These are phyloP conservation scores for Teratosphaeria zuluensis DNA, from an alignment of 2,329 filamentous ascomycete genomes.

Conservation along the genomic window DNA sequence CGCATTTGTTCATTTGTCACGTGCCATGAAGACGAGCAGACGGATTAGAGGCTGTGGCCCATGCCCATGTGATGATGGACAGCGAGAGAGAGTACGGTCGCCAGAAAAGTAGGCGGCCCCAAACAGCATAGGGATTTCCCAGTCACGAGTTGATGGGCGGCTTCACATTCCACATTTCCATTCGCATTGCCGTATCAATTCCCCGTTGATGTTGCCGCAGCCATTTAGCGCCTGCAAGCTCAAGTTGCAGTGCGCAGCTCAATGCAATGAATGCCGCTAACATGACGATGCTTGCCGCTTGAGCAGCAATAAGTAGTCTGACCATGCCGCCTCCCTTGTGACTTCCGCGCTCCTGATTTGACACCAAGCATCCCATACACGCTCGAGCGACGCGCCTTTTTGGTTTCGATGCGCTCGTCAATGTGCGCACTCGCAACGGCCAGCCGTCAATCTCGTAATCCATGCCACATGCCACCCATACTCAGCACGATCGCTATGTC, in stretches of 20 bases:
- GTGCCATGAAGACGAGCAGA: too few relatives aligned
- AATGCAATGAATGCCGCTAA: background rate
- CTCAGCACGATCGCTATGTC: background rate
- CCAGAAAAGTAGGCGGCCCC: too few relatives aligned
- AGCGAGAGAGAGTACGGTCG: too few relatives aligned
- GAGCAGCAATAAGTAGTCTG: background rate
- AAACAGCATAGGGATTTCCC: too few relatives aligned
- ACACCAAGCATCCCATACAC: too few relatives aligned
- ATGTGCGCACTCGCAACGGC: background rate
- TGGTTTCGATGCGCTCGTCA: too few relatives aligned
- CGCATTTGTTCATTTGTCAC: too few relatives aligned
- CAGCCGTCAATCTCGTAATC: background rate
- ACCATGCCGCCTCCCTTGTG: too few relatives aligned
- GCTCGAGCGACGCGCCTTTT: too few relatives aligned
- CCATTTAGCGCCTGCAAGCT: background rate
- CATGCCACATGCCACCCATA: background rate
- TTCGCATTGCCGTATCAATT: background rate
- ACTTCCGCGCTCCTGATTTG: too few relatives aligned
- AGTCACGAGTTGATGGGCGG: background rate
- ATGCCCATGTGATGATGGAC: too few relatives aligned
- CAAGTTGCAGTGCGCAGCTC: background rate
- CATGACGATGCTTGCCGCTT: background rate
- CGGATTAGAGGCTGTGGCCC: too few relatives aligned
- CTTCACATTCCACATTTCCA: background rate
- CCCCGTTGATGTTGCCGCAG: background rate